Percentiles rank a stretch among this genome's conserved stretches.
Conservation (phyloP, 805 yeast genomes). For the Lipomyces kockii region DNA sequence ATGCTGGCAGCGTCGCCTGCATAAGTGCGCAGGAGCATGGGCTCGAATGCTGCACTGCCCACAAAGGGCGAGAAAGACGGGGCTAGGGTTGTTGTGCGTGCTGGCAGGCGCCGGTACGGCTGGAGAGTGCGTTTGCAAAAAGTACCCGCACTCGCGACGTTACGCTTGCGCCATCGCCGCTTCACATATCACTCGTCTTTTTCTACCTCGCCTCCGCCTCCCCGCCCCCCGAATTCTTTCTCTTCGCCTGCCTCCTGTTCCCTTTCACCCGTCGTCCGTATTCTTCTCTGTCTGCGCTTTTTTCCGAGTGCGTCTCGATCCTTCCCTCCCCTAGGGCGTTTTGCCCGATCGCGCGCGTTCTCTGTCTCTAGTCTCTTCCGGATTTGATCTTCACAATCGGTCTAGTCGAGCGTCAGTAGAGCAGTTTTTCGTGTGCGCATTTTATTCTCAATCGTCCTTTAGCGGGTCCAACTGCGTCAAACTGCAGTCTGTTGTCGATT, state of each 20-base stretch:
- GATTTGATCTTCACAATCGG: not conserved
- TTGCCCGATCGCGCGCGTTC: constrained; percentile 17
- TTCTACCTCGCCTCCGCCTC: not conserved
- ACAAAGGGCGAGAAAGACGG: no score
- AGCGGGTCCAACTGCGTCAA: not conserved
- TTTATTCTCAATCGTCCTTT: no score
- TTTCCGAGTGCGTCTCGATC: constrained; percentile 6
- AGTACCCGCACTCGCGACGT: no score
- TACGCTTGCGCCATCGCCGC: no score
- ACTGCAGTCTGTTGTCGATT: not conserved
- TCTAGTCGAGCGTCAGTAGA: constrained; percentile 11
- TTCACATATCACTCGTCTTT: no score
- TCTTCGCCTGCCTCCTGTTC: no score
- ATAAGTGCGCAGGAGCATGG: no score
- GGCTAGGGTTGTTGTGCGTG: no score
- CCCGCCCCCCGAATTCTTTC: not conserved
- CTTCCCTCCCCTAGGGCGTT: constrained; percentile 13
- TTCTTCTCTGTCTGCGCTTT: constrained; percentile 2
- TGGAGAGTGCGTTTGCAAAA: no score
- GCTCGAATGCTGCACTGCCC: no score
- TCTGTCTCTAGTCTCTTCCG: constrained; percentile 9
- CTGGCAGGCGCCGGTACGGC: no score
- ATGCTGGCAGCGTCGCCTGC: no score
- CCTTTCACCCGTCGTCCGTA: constrained; percentile 2
- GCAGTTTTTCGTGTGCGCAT: constrained; percentile 3